Base-by-base conservation (phyloP, 2,329 filamentous ascomycete genomes). In the Fusarium bulbicola region DNA sequence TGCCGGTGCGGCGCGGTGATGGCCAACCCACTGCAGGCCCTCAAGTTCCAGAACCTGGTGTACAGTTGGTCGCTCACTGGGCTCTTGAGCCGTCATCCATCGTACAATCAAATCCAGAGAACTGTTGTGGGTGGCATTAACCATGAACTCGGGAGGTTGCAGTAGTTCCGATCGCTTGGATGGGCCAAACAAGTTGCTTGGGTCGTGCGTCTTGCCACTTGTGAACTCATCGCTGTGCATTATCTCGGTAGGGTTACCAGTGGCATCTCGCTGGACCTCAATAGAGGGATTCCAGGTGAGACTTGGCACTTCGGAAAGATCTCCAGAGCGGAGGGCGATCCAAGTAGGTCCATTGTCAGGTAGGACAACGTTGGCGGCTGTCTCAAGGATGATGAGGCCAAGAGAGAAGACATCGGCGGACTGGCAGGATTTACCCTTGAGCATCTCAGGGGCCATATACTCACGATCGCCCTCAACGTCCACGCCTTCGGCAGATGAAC, bases 381-480 rank as follows among this genome's bases (percentile, higher is more conserved):
- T 96, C 84, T 99, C 96, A 56, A 98, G 90, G 81, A 97, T 93
- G 81, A 98, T 97, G 77, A 98, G 89, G 58, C 96, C 96, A 36
- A 99, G 89, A 16, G 96, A 94, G 82, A 98, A 99, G 57, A 99
- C 89, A 81, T 99, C 96, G 40, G 95, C 93, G 42, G 95, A 93
- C 81, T 95, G 96, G 83, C 97, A 95, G 76, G 93, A 96, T 72
- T 91, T 90, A 46, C 95, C 95, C 79, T 90, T 90, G 26, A 99
- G 89, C 70, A 97, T 94, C 82, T 99, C 96, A 0, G 95, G 95
- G 2, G 93, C 95, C 80, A 99, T 95, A 80, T 99, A 99, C 80
- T 97, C 94, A 56, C 96, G 93, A 80, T 99, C 96, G 37, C 96
- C 96, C 84, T 99, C 96, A 46, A 93, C 92, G 74, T 98, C 95